phyloP scores from a whole-genome alignment of 352 stramenopile genomes.

The Phytophthora crassamura region DNA sequence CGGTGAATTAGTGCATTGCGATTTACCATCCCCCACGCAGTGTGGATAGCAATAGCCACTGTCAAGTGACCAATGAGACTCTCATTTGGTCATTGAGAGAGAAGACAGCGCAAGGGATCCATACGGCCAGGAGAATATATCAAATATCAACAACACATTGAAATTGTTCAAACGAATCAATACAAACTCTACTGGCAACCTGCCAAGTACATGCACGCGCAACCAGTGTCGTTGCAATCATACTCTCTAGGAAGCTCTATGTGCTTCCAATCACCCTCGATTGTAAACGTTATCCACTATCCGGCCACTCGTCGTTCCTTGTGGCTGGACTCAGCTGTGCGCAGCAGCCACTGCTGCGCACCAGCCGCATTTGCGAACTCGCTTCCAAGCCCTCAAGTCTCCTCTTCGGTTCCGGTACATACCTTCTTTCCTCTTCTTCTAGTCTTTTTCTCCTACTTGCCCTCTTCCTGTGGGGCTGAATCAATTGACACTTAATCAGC shows the following conservation, averaged over 20 bases:
- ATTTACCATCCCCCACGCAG: too few species aligned
- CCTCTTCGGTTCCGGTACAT: slow-evolving; percentile 25
- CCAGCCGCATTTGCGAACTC: slow-evolving; percentile 14
- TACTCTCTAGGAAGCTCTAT: background rate
- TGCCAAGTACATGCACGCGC: too few species aligned
- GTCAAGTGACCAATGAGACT: too few species aligned
- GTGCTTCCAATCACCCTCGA: slow-evolving; percentile 24
- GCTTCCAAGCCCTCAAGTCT: background rate
- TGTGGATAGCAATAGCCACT: too few species aligned
- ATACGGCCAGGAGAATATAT: too few species aligned
- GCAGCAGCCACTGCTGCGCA: background rate
- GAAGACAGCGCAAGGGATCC: too few species aligned
- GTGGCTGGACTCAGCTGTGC: background rate
- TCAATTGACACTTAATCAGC: slow-evolving; percentile 57
- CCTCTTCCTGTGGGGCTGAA: slow-evolving; percentile 22
- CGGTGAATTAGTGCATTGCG: too few species aligned
- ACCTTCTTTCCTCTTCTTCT: background rate
- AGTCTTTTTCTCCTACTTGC: slow-evolving; percentile 1
- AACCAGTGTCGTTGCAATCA: too few species aligned
- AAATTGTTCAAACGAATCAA: too few species aligned
- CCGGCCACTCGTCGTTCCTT: background rate
- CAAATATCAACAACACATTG: too few species aligned
- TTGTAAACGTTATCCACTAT: slow-evolving; percentile 17
- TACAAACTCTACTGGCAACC: too few species aligned
- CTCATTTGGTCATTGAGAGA: too few species aligned